Evolutionary conservation across 345 rosid genomes (phyloP).

Genomic region (Xanthoceras sorbifolium): DNA sequence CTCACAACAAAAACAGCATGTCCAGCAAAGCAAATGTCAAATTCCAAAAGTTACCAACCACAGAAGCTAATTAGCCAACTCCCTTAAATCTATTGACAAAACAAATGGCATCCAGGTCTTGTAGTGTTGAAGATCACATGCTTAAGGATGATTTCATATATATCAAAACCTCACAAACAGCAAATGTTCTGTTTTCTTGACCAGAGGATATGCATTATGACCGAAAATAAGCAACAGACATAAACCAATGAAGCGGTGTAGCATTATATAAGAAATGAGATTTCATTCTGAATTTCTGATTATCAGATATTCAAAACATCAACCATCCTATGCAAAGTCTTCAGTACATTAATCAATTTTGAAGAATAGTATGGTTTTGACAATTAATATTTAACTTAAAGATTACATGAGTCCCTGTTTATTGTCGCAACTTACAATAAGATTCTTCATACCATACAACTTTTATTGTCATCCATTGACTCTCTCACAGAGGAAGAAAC

Average conservation of each 20-base stretch:
- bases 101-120: background rate
- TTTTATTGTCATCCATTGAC: background rate
- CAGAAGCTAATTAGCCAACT: background rate
- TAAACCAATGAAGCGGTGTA: background rate
- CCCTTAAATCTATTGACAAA: background rate
- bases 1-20: background rate
- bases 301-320: background rate
- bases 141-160: background rate
- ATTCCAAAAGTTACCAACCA: background rate
- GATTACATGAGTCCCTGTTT: background rate
- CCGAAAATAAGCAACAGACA: background rate
- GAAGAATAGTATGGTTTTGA: background rate
- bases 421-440: too few relatives aligned
- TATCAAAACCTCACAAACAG: background rate
- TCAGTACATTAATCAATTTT: background rate
- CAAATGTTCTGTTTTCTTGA: background rate
- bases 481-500: background rate
- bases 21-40: background rate
- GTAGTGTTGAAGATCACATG: background rate
- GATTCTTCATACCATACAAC: background rate
- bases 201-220: background rate
- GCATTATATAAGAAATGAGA: background rate
- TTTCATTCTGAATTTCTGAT: slow-evolving; percentile 8
- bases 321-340: background rate
- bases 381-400: background rate